These are phyloP conservation scores for Arthroderma uncinatum DNA, from an alignment of 2,329 filamentous ascomycete species.

Conservation along the genomic window DNA sequence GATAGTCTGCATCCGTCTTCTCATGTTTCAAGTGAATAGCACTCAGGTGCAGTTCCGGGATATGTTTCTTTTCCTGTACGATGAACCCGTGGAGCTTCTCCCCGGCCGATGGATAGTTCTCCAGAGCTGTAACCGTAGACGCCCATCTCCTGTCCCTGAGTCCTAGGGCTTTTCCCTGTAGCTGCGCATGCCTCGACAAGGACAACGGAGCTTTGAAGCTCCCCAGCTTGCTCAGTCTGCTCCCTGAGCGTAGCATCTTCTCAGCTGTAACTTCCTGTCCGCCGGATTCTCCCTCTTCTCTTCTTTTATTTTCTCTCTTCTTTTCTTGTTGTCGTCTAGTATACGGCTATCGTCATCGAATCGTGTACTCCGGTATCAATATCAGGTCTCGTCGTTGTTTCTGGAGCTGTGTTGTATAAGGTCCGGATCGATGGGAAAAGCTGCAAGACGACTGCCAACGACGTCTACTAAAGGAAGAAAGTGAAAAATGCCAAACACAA, in stretches of 20 bases:
- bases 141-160: constrained; percentile 17
- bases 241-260: background rate
- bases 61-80: constrained; percentile 74
- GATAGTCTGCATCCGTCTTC: constrained; percentile 88
- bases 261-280: background rate
- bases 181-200: background rate
- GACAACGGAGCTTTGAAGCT: background rate
- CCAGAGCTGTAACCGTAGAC: constrained; percentile 62
- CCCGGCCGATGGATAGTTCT: constrained; percentile 64
- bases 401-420: background rate
- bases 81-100: constrained; percentile 91
- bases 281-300: no score
- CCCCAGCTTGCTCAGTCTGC: background rate
- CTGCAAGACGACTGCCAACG: background rate
- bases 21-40: constrained; percentile 85
- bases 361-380: background rate
- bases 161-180: background rate
- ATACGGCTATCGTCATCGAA: background rate
- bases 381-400: background rate
- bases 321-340: background rate
- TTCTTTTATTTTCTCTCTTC: background rate
- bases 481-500: background rate
- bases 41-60: constrained; percentile 86
- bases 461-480: background rate
- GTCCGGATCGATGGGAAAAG: background rate